Base-by-base conservation (phyloP, 176 grass and related monocot genomes). In the Juncus inflexus region DNA sequence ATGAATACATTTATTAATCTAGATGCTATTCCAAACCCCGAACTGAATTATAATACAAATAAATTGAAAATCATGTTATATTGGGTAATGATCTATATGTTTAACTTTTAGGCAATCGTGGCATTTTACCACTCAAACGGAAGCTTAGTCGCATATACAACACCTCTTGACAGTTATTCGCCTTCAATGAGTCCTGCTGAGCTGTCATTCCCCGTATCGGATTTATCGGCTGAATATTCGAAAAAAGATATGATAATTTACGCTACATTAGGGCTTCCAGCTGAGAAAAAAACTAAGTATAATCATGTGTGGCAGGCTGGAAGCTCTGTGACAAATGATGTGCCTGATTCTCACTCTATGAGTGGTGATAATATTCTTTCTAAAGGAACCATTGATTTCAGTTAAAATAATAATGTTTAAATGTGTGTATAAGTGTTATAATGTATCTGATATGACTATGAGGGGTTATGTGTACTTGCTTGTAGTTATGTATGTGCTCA, bases 301-400 rank as follows among this genome's bases (percentile, higher is more conserved):
- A 84, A 80, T 76, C 86, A 95, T 56, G 84, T 95, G 1, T 95
- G 87, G 91, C 91, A 90, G 73, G 72, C 70, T 12, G 91, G 91
- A 14, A 76, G 73, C 78, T 74, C 77, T 2, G 84, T 96, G 43
- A 15, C 57, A 35, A 38, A 74, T 55, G 86, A 80, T 49, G 90
- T 95, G 60, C 91, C 91, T 9, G 71, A 66, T 51, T 80, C 78
- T 50, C 91, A 90, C 50, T 63, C 91, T 57, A 90, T 78, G 58
- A 16, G 65, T 11, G 91, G 87, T 0, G 91, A 87, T 2, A 96
- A 96, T 52, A 19, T 96, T 15, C 78, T 84, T 15, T 96, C 87
- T 8, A 73, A 63, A 12, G 91, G 62, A 35, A 73, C 81, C 28
- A 79, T 96, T 16, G 60, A 84, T 70, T 96, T 96, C 81, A 77